Conservation (phyloP, 73 alveolate genomes). For the Tetrahymena borealis region DNA sequence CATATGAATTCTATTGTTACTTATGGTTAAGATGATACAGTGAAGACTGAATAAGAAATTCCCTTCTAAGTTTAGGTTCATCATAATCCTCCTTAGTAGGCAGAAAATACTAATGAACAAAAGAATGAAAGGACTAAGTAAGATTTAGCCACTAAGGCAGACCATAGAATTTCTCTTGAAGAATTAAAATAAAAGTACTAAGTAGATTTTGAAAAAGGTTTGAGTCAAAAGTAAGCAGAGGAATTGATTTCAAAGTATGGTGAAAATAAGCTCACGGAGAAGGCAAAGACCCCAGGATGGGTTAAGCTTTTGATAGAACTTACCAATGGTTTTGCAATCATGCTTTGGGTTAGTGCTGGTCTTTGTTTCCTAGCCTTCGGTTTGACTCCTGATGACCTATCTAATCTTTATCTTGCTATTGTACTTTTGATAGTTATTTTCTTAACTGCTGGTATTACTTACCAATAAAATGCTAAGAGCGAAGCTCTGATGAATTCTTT, state of each 20-base stretch:
- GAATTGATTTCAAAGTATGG: slow-evolving; percentile 60
- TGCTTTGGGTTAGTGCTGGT: slow-evolving; percentile 82
- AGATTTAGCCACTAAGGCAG: slow-evolving; percentile 48
- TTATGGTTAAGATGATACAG: background rate
- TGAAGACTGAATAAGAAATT: background rate
- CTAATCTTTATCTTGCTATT: slow-evolving; percentile 70
- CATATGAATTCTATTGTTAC: background rate
- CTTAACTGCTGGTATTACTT: slow-evolving; percentile 69
- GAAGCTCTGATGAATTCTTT: slow-evolving; percentile 87
- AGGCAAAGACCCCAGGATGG: slow-evolving; percentile 69
- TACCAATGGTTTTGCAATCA: slow-evolving; percentile 63
- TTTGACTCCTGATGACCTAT: slow-evolving; percentile 48
- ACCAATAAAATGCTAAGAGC: slow-evolving; percentile 63
- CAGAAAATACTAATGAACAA: background rate
- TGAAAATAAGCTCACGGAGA: slow-evolving; percentile 75
- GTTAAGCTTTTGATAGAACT: slow-evolving; percentile 59
- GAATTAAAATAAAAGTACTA: slow-evolving; percentile 15
- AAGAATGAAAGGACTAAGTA: background rate
- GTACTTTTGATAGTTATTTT: slow-evolving; percentile 71
- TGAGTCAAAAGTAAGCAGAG: slow-evolving; percentile 24
- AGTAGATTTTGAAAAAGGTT: slow-evolving; percentile 18
- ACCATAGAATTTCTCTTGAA: slow-evolving; percentile 31
- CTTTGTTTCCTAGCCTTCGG: slow-evolving; percentile 79
- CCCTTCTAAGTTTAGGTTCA: too few species aligned
- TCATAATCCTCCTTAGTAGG: background rate